phyloP scores from a whole-genome alignment of 176 grass and related monocot species.

The Luzula sylvatica region DNA sequence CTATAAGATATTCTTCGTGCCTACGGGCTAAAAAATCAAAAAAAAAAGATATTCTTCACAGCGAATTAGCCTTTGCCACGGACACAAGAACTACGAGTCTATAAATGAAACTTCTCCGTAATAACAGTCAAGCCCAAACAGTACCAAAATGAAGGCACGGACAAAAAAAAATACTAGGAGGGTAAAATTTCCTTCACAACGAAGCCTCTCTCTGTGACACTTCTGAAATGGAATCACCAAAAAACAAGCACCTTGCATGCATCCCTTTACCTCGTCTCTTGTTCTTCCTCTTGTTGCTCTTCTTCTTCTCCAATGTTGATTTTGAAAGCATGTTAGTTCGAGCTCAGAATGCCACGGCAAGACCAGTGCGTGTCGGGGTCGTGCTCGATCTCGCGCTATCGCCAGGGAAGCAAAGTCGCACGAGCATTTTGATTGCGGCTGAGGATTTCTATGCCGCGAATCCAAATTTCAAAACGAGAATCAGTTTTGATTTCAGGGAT shows the following conservation, averaged over 20 bases:
- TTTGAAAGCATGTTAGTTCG: not conserved
- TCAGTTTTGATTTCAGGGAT: slow-evolving; percentile 19
- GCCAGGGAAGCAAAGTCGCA: slow-evolving; percentile 21
- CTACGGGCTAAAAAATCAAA: not conserved
- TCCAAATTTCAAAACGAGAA: slow-evolving; percentile 13
- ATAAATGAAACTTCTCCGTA: not conserved
- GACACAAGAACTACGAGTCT: no score
- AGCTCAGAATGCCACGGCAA: slow-evolving; percentile 15
- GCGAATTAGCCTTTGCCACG: no score
- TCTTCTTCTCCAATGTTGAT: not conserved
- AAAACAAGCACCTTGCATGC: not conserved
- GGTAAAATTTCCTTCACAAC: not conserved
- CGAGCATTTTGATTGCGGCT: slow-evolving; percentile 35
- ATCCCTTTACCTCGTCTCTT: not conserved
- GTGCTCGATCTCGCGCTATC: slow-evolving; percentile 18
- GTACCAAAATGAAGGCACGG: not conserved
- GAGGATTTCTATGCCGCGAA: slow-evolving; percentile 38
- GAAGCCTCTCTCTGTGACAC: not conserved
- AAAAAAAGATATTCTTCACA: no score
- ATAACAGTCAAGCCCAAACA: slow-evolving; percentile 1
- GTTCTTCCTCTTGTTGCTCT: not conserved
- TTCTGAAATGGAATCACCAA: not conserved
- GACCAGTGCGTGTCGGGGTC: slow-evolving; percentile 28
- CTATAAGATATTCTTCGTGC: no score
- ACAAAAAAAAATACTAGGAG: not conserved